Base-by-base conservation (phyloP, 116 monocot genomes). In the Posidonia oceanica region DNA sequence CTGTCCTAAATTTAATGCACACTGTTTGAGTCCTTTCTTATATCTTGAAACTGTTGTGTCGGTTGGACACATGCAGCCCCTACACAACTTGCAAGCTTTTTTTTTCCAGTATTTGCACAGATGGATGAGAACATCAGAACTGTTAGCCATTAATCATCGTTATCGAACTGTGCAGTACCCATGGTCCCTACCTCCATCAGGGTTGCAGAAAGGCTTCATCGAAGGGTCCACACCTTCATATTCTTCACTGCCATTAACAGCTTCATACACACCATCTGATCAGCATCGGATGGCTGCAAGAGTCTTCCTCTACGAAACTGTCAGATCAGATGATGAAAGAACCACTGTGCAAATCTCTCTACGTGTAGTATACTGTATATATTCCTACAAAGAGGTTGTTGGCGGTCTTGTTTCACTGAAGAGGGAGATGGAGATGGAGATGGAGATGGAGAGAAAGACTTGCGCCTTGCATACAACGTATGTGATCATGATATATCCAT, bases 1-100 rank as follows among this genome's bases (percentile, higher is more conserved):
- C 11, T 3, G 3, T 10, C 60, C 60, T 39, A 58, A 57, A 42
- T 22, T 40, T 59, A 54, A 60, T 54, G 20, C n/a, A 2, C 18
- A 48, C 66, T 66, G 44, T 66, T 40, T 4, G 7, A 38, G 39
- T 18, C 21, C 12, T 16, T 60, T 52, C 57, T 71, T 60, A 71
- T 71, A 71, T 60, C 71, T 71, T 16, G 71, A 61, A 71, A 59
- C 71, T 59, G 58, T 60, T 71, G 42, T 71, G 71, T 71, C 71
- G 71, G 71, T 61, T 60, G 71, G 60, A 58, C 60, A 60, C n/a
- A 56, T 68, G 52, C 12, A 12, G 22, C 23, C 29, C 41, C 22
- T n/a, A 16, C 21, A n/a, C 57, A 71, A 20, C 15, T 70, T 54
- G 37, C 57, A 57, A 55, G 59, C 42, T 10, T 56, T 52, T 20